A percentile compares a stretch with the other conserved stretches of the same genome.
These are phyloP conservation scores for Fomitopsis schrenkii DNA, from an alignment of 1,284 basidiomycete genomes.

Conservation along the genomic window DNA sequence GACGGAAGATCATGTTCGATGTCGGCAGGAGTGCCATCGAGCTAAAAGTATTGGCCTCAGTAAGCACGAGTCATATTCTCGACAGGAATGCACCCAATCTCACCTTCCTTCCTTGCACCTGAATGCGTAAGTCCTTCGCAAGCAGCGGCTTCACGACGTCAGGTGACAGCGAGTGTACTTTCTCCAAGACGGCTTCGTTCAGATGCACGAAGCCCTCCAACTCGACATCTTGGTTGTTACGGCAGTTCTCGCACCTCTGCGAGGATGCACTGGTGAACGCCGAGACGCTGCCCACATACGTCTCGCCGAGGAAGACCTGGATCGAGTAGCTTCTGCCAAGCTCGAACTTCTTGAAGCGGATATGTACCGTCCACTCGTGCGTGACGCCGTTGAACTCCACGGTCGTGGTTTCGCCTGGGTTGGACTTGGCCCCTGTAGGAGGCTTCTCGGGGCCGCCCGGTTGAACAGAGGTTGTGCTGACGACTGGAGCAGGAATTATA, in stretches of 20 bases:
- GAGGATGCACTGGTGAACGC: conserved; percentile 38
- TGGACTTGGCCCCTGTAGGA: background rate
- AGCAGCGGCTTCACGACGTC: conserved; percentile 34
- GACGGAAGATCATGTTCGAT: conserved; percentile 6
- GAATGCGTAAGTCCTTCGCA: background rate
- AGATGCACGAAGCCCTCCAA: conserved; percentile 55
- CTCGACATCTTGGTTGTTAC: conserved; percentile 29
- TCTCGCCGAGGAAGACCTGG: conserved; percentile 36
- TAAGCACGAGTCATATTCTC: background rate
- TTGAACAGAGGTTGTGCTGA: background rate
- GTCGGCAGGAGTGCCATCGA: conserved; percentile 2
- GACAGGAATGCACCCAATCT: background rate
- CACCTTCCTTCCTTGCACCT: conserved; percentile 8
- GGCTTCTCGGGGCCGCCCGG: background rate
- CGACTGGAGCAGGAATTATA: background rate
- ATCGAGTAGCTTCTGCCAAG: conserved; percentile 37
- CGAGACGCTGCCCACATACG: conserved; percentile 35
- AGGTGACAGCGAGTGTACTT: conserved; percentile 29
- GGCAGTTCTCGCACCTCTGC: conserved; percentile 37
- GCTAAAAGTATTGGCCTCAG: background rate
- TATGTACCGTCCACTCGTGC: conserved; percentile 38
- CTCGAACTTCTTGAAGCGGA: conserved; percentile 39
- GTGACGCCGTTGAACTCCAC: background rate
- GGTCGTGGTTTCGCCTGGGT: background rate
- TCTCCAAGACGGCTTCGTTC: conserved; percentile 29